phyloP scores from a whole-genome alignment of 805 yeast species.

The Starmerella vaccinii region DNA sequence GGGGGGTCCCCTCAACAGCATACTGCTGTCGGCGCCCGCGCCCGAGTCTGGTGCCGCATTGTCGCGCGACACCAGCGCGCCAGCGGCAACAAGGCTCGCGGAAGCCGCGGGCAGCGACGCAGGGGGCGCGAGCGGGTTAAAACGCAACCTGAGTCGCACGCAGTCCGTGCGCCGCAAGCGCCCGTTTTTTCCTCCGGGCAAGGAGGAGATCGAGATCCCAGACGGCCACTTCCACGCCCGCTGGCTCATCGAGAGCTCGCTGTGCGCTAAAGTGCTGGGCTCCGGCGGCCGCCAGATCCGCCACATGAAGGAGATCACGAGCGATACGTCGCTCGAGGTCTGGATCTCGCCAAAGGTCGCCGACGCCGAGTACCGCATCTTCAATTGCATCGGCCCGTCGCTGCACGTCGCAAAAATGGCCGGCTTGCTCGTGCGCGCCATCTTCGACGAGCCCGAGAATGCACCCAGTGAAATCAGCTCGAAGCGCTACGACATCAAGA shows the following conservation, averaged over 20 bases:
- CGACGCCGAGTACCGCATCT: constrained; percentile 64
- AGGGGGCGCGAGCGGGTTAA: background rate
- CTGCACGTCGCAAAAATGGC: constrained; percentile 74
- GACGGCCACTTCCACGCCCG: constrained; percentile 10
- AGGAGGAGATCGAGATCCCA: background rate
- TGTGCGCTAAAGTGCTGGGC: constrained; percentile 19
- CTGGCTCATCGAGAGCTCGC: constrained; percentile 16
- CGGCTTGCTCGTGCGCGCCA: constrained; percentile 58
- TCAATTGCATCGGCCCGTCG: constrained; percentile 62
- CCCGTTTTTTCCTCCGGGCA: background rate
- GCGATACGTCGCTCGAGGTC: constrained; percentile 15
- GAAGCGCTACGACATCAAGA: constrained; percentile 44
- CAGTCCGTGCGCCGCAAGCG: constrained; percentile 2
- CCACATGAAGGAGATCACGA: constrained; percentile 13
- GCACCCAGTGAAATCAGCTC: constrained; percentile 49
- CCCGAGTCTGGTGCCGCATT: background rate
- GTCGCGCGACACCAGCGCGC: background rate
- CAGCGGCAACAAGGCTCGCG: background rate
- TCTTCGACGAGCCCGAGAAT: constrained; percentile 52
- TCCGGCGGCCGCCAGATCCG: constrained; percentile 19
- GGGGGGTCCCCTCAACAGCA: background rate
- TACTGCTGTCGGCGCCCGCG: background rate
- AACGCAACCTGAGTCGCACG: constrained; percentile 1
- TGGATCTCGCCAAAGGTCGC: constrained; percentile 28
- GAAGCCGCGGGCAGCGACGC: background rate